A percentile compares a stretch with the other conserved stretches of the same genome.
Conservation (phyloP, 2,329 filamentous ascomycete genomes). For the Ophiostoma sp. region DNA sequence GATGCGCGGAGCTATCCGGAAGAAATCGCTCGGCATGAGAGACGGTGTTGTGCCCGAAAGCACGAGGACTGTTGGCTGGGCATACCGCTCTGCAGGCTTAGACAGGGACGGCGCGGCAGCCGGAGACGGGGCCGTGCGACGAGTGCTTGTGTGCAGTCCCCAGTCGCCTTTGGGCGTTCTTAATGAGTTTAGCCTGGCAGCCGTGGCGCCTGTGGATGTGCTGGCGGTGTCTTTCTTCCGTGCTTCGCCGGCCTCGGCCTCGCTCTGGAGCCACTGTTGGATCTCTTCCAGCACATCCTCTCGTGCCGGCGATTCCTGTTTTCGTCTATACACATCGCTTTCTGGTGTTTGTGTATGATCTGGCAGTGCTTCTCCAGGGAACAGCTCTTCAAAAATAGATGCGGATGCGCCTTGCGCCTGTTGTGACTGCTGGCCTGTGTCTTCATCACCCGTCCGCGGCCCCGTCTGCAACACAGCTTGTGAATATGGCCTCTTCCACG, state of each 20-base stretch:
- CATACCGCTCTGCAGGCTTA: not conserved
- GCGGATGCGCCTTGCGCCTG: not conserved
- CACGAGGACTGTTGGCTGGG: conserved; percentile 42
- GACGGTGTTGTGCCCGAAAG: conserved; percentile 54
- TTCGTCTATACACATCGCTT: not conserved
- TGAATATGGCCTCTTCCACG: not conserved
- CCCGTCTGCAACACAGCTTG: not conserved
- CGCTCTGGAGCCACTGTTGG: conserved; percentile 22
- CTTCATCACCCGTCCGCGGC: not conserved
- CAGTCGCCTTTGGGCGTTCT: conserved; percentile 6
- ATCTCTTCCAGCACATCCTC: conserved; percentile 19
- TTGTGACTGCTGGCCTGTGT: not conserved
- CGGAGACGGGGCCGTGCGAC: not conserved
- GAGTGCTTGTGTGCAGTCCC: not conserved
- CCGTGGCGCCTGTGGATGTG: not conserved
- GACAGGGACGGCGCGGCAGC: not conserved
- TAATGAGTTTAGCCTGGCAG: not conserved
- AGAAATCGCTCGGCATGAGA: conserved; percentile 64
- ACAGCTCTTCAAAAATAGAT: conserved; percentile 27
- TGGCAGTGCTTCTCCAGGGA: conserved; percentile 20
- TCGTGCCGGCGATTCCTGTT: not conserved
- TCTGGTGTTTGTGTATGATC: not conserved
- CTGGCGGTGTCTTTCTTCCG: not conserved
- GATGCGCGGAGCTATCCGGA: conserved; percentile 57
- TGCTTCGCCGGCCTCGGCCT: conserved; percentile 11